These are phyloP conservation scores for Diaporthe aspalathi DNA, from an alignment of 2,329 filamentous ascomycete genomes.

Conservation along the genomic window DNA sequence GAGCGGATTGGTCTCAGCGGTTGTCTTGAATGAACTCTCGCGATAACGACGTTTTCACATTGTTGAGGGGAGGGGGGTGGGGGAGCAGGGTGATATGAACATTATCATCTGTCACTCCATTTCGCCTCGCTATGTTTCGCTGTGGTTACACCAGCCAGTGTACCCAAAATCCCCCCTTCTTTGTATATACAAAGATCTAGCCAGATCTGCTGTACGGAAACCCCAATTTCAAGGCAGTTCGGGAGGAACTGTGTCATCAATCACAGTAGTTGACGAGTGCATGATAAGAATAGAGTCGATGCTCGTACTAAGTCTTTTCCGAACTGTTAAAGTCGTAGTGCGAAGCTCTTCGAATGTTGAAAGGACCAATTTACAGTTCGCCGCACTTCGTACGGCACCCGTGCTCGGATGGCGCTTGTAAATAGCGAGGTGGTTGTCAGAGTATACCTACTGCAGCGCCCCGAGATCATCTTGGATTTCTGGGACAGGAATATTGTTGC, in stretches of 20 bases:
- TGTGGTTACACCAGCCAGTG: slow-evolving; percentile 12
- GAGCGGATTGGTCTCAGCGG: neutral
- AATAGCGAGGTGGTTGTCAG: neutral
- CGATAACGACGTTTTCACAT: neutral
- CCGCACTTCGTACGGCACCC: neutral
- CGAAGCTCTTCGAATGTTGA: neutral
- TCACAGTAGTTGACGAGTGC: neutral
- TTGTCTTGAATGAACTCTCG: neutral
- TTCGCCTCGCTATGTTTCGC: slow-evolving; percentile 34
- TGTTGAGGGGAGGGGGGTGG: too few relatives aligned
- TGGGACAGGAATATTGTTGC: slow-evolving; percentile 38
- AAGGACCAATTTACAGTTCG: neutral
- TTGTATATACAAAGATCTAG: slow-evolving; percentile 32
- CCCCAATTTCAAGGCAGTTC: slow-evolving; percentile 9
- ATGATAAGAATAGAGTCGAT: neutral
- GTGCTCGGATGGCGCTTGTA: neutral
- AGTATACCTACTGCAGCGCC: slow-evolving; percentile 40
- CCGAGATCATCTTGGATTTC: slow-evolving; percentile 41
- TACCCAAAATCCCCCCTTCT: slow-evolving; percentile 29
- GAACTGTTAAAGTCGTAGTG: neutral
- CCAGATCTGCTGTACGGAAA: slow-evolving; percentile 29
- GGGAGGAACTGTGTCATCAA: neutral
- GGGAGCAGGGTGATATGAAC: neutral
- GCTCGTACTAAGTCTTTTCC: neutral
- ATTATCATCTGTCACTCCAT: slow-evolving; percentile 22